Evolutionary conservation across 345 rosid species (phyloP).

Genomic region (Heritiera fomes): DNA sequence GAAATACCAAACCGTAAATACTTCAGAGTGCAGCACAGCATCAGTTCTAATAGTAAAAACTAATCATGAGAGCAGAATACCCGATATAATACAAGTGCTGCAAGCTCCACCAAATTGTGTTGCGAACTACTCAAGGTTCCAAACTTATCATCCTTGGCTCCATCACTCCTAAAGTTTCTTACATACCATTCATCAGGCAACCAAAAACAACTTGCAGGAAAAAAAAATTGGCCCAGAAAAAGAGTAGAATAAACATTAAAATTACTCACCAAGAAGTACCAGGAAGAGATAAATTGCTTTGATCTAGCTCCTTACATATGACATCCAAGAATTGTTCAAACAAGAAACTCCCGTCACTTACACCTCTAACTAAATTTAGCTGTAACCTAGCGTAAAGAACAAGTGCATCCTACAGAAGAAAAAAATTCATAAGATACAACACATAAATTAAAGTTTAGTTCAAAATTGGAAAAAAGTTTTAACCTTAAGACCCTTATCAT

Average conservation of each 20-base stretch:
- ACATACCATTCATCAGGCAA: slow-evolving; percentile 22
- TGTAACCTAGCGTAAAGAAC: slow-evolving; percentile 71
- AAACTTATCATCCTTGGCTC: slow-evolving; percentile 69
- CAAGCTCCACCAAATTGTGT: slow-evolving; percentile 72
- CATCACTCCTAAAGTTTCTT: slow-evolving; percentile 57
- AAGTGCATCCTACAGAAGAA: slow-evolving; percentile 66
- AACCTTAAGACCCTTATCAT: slow-evolving; percentile 79
- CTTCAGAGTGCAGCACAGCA: slow-evolving; percentile 8
- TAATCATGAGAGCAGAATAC: slow-evolving; percentile 35
- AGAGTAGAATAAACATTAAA: slow-evolving; percentile 24
- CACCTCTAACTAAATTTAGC: slow-evolving; percentile 62
- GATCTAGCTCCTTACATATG: slow-evolving; percentile 83
- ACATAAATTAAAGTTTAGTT: slow-evolving; percentile 13
- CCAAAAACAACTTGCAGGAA: slow-evolving; percentile 14
- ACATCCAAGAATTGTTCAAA: slow-evolving; percentile 80
- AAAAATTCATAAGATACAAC: slow-evolving; percentile 11
- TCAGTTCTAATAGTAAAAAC: slow-evolving; percentile 13
- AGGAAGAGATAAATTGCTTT: slow-evolving; percentile 49
- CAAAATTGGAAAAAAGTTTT: background rate
- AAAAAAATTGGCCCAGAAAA: background rate
- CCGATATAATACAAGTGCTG: slow-evolving; percentile 72
- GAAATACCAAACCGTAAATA: background rate
- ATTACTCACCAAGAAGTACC: slow-evolving; percentile 51
- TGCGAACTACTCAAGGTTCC: slow-evolving; percentile 66
- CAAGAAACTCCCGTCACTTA: slow-evolving; percentile 52